These are phyloP conservation scores for Exophiala sideris DNA, from an alignment of 2,329 filamentous ascomycete genomes.

Conservation along the genomic window DNA sequence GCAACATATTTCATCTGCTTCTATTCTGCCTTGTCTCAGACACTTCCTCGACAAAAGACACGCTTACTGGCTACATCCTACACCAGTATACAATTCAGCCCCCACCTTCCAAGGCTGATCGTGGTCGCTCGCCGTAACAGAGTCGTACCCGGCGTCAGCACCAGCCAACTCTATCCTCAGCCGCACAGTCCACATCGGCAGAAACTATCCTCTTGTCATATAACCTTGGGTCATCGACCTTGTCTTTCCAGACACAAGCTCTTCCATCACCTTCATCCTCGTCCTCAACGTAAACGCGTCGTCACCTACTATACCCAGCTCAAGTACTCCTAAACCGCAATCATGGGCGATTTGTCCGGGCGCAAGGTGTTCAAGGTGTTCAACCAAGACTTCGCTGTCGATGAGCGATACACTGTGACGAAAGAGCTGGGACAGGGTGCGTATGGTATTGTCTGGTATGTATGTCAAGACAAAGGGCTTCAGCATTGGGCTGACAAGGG, in stretches of 20 bases:
- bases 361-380: slow-evolving; percentile 99
- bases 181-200: slow-evolving; percentile 14
- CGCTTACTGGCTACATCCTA: slow-evolving; percentile 23
- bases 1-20: too few relatives aligned
- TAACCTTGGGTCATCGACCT: slow-evolving; percentile 2
- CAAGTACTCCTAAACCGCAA: slow-evolving; percentile 13
- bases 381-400: slow-evolving; percentile 98
- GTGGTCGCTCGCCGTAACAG: slow-evolving; percentile 13
- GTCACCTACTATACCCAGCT: neutral
- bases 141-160: slow-evolving; percentile 20
- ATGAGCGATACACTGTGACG: slow-evolving; percentile 96
- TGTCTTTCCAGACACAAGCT: slow-evolving; percentile 5
- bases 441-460: slow-evolving; percentile 96
- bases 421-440: slow-evolving; percentile 98
- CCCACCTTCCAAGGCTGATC: slow-evolving; percentile 16
- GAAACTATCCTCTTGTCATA: slow-evolving; percentile 3
- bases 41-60: neutral
- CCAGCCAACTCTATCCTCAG: slow-evolving; percentile 24
- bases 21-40: neutral
- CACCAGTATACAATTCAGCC: slow-evolving; percentile 12
- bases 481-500: slow-evolving; percentile 12
- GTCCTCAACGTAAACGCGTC: neutral
- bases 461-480: slow-evolving; percentile 16
- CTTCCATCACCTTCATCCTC: neutral
- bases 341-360: slow-evolving; percentile 61